A percentile compares a stretch with the other conserved stretches of the same genome.
Evolutionary conservation across 2,329 filamentous ascomycete genomes (phyloP).

Genomic region (Didymella arachidicola): DNA sequence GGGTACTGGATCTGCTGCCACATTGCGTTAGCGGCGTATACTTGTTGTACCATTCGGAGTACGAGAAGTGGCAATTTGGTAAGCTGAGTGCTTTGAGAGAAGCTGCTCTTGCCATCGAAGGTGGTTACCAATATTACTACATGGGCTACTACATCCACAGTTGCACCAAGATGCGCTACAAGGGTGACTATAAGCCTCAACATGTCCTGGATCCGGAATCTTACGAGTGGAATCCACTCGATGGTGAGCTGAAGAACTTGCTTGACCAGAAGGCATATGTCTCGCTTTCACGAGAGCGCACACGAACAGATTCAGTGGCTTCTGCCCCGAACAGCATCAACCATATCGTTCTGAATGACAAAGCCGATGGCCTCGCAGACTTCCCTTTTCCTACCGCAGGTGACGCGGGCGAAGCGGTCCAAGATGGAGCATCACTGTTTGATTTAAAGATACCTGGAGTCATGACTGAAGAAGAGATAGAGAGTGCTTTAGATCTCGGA

Average conservation of each 20-base stretch:
- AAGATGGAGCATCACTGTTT: slow-evolving; percentile 61
- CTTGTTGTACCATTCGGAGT: slow-evolving; percentile 80
- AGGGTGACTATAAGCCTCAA: slow-evolving; percentile 79
- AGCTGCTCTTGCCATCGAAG: slow-evolving; percentile 72
- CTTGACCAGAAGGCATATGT: slow-evolving; percentile 66
- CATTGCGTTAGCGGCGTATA: slow-evolving; percentile 82
- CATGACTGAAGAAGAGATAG: slow-evolving; percentile 62
- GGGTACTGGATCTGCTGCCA: slow-evolving; percentile 78
- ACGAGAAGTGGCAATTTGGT: slow-evolving; percentile 73
- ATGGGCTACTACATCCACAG: slow-evolving; percentile 84
- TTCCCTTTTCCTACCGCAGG: slow-evolving; percentile 37
- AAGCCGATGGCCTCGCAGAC: slow-evolving; percentile 26
- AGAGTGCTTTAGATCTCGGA: slow-evolving; percentile 63
- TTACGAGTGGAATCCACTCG: slow-evolving; percentile 68
- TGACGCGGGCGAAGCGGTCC: slow-evolving; percentile 47
- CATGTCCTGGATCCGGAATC: slow-evolving; percentile 75
- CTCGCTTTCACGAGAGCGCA: slow-evolving; percentile 51
- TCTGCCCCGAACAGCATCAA: slow-evolving; percentile 4
- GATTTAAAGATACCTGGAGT: slow-evolving; percentile 72
- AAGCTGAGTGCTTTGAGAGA: slow-evolving; percentile 79
- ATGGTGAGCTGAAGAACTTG: slow-evolving; percentile 59
- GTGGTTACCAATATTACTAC: slow-evolving; percentile 79
- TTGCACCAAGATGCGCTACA: slow-evolving; percentile 85
- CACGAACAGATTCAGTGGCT: slow-evolving; percentile 26
- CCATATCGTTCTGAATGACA: not conserved